Base-by-base conservation (phyloP, 345 rosid genomes). In the Balakata baccata region DNA sequence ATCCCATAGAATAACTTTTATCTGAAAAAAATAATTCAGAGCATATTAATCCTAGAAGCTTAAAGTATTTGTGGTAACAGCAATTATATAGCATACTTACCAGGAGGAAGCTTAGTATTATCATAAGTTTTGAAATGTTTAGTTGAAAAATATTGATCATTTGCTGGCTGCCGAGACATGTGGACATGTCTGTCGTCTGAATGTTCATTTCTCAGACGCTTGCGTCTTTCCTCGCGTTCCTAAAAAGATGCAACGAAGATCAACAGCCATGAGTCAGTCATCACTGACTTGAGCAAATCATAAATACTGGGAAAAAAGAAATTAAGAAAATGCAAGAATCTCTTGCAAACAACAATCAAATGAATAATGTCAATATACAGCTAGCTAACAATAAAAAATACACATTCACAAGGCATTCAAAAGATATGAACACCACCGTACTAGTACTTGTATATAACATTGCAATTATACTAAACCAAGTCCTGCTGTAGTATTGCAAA, bases 201-300 rank as follows among this genome's bases (percentile, higher is more conserved):
- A 14, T 84, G 80, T 5, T 90, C 95, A 79, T 56, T 84, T 82
- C 82, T 93, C 90, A 93, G 70, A 64, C 91, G 85, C 79, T 86
- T 88, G 66, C 83, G 88, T 80, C 99, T 89, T 86, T 96, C 99
- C 76, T 96, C 99, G 41, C 97, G 98, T 77, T 96, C 99, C 99
- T 96, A 78, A 45, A 37, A 29, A 72, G 34, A 73, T 75, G 70
- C 59, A 72, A 17, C 77, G 20, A 73, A 67, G 57, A 65, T 39
- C 22, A 66, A 20, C 16, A 66, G 60, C 70, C 39, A 61, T 17
- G 47, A 8, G 11, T n/a, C 57, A 58, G 34, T n/a, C 34, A 51
- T 5, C 23, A 3, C 49, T 25, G 10, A 51, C 59, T 2, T 39
- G 51, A 46, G 54, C 18, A 23, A 9, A 16, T n/a, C 9, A 6